phyloP scores from a whole-genome alignment of 148 eudicot genomes.

The Silene uniflora region DNA sequence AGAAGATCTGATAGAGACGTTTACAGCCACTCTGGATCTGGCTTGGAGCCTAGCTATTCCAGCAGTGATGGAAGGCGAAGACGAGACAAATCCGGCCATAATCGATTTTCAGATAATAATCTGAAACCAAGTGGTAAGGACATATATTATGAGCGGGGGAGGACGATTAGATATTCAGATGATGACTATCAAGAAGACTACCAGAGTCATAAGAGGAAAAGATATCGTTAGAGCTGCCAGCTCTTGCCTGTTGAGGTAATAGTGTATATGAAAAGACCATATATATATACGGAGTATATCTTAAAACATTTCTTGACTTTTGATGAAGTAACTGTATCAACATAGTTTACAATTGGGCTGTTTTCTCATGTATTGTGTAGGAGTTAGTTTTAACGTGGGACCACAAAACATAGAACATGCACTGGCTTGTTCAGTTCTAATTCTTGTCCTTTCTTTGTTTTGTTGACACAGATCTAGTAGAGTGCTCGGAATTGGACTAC shows the following conservation, averaged over 20 bases:
- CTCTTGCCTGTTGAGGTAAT: conserved; percentile 42
- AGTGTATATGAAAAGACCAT: conserved; percentile 33
- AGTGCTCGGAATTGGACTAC: conserved; percentile 37
- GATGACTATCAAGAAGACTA: conserved; percentile 35
- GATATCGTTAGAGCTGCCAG: conserved; percentile 35
- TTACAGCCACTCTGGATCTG: conserved; percentile 29
- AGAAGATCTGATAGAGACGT: conserved; percentile 25
- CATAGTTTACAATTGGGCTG: conserved; percentile 15
- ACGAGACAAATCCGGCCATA: conserved; percentile 27
- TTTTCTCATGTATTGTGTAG: conserved; percentile 29
- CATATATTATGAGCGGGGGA: conserved; percentile 29
- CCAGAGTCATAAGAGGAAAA: conserved; percentile 43
- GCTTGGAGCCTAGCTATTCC: conserved; percentile 32
- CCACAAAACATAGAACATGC: conserved; percentile 25
- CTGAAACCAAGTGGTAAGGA: conserved; percentile 25
- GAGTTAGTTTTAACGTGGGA: conserved; percentile 17
- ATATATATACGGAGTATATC: conserved; percentile 10
- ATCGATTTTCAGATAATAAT: conserved; percentile 26
- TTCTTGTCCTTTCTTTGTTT: conserved; percentile 29
- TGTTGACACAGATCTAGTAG: conserved; percentile 44
- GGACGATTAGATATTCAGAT: conserved; percentile 30
- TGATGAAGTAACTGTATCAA: conserved; percentile 29
- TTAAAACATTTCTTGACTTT: conserved; percentile 17
- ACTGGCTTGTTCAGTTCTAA: conserved; percentile 17
- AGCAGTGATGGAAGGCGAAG: conserved; percentile 26